Evolutionary conservation across 345 rosid species (phyloP).

Genomic region (Eucalyptus cladocalyx): DNA sequence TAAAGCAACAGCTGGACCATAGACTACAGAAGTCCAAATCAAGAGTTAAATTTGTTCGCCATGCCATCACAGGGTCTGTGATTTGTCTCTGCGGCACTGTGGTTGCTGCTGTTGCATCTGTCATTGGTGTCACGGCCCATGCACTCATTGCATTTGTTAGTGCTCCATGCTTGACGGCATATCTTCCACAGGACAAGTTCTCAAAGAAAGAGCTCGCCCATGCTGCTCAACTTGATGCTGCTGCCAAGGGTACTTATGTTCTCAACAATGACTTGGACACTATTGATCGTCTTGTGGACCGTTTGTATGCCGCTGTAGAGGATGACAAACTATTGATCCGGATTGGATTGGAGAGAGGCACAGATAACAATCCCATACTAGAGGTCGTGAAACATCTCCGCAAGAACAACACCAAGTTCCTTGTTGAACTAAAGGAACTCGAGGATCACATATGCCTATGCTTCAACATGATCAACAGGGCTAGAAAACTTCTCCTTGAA

Average conservation of each 20-base stretch:
- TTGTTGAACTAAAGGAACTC: slow-evolving; percentile 37
- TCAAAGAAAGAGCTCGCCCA: slow-evolving; percentile 43
- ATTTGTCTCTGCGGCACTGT: slow-evolving; percentile 45
- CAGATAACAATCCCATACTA: slow-evolving; percentile 25
- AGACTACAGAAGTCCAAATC: slow-evolving; percentile 41
- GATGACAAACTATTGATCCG: too few species aligned
- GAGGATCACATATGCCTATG: slow-evolving; percentile 61
- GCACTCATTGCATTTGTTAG: slow-evolving; percentile 38
- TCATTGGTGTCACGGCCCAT: slow-evolving; percentile 36
- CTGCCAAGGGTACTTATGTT: slow-evolving; percentile 28
- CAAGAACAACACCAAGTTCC: slow-evolving; percentile 24
- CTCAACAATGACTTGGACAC: too few species aligned
- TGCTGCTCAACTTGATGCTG: slow-evolving; percentile 61
- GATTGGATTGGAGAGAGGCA: not conserved
- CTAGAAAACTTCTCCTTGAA: slow-evolving; percentile 35
- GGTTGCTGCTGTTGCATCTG: slow-evolving; percentile 21
- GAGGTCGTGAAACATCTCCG: slow-evolving; percentile 43
- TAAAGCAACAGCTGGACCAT: slow-evolving; percentile 37
- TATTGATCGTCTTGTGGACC: too few species aligned
- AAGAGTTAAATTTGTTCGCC: slow-evolving; percentile 29
- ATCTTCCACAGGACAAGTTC: slow-evolving; percentile 18
- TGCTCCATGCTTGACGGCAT: slow-evolving; percentile 29
- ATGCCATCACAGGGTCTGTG: slow-evolving; percentile 30
- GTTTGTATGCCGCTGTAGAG: too few species aligned
- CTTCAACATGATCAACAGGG: slow-evolving; percentile 46